Evolutionary conservation across 2,329 filamentous ascomycete genomes (phyloP), one percentile per base, ranked within the genome.

Genomic region (Fusarium lyarnte): DNA sequence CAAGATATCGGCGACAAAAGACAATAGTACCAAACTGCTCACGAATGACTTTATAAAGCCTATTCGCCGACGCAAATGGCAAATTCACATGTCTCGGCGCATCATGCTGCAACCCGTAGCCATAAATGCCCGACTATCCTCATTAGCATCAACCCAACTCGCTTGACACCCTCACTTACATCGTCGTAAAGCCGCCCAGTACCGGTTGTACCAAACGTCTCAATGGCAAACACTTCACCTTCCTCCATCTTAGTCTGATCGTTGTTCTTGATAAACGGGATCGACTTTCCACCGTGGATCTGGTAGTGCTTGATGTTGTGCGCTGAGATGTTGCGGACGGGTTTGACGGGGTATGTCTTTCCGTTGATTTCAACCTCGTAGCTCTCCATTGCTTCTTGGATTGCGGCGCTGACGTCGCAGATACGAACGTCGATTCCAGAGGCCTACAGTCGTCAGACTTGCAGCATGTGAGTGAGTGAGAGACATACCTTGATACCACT

Each of bases 211-310:
- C 94, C 94, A 80, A 97, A 97, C 0, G 94, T 97, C 84, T 97
- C 94, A 74, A 97, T 97, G 67, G 94, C 94, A 81, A 95, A 97
- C 23, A 94, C 89, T 76, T 97, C 94, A 39, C 94, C 94, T 82
- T 97, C 94, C 82, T 97, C 94, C 94, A 97, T 97, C 86, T 97
- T 97, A 42, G 93, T 96, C 79, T 91, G 89, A 76, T 96, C 93
- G 54, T 87, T 87, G 64, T 90, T 91, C 85, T 95, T 97, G 74
- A 97, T 92, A 76, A 97, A 97, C 0, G 94, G 95, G 51, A 97
- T 93, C 75, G 92, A 94, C 86, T 97, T 97, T 75, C 89, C 91
- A 59, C 94, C 94, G 81, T 97, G 94, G 77, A 97, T 97, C 77
- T 89, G 90, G 83, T 94, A 95, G 66, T 90, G 94, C 43, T 92